Conservation (phyloP, 2,329 filamentous ascomycete species). For the Ceratocystis harringtonii region DNA sequence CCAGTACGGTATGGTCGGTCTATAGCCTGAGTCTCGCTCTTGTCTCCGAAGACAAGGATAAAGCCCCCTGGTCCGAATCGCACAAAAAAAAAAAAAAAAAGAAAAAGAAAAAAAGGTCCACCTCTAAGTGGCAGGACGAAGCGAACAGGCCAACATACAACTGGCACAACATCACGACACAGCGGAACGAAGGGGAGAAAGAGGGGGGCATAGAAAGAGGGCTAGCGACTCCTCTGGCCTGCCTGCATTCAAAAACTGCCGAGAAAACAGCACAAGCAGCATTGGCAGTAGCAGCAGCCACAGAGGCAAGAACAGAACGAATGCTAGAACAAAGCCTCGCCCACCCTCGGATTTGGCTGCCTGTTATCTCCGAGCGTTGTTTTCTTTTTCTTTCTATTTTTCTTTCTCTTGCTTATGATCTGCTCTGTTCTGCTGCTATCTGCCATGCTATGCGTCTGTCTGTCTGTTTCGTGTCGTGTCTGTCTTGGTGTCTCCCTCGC, state of each 20-base stretch:
- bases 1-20: too few relatives aligned
- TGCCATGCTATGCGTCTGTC: neutral
- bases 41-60: neutral
- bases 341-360: neutral
- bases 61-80: too few relatives aligned
- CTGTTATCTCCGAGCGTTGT: neutral
- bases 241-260: neutral
- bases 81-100: too few relatives aligned
- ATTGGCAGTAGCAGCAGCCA: neutral
- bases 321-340: neutral
- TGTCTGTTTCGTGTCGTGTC: neutral
- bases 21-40: neutral
- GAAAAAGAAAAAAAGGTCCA: neutral
- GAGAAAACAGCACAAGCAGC: neutral
- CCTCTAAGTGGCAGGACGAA: slow-evolving; percentile 1
- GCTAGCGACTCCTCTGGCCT: neutral
- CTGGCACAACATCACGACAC: neutral
- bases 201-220: neutral
- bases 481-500: neutral
- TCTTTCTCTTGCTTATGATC: neutral
- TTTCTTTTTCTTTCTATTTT: neutral
- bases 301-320: neutral
- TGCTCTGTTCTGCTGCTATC: neutral
- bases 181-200: neutral
- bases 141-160: neutral